Evolutionary conservation across 441 rosid genomes (phyloP), one percentile per base, ranked within the genome.

Genomic region (Capsella rubella): DNA sequence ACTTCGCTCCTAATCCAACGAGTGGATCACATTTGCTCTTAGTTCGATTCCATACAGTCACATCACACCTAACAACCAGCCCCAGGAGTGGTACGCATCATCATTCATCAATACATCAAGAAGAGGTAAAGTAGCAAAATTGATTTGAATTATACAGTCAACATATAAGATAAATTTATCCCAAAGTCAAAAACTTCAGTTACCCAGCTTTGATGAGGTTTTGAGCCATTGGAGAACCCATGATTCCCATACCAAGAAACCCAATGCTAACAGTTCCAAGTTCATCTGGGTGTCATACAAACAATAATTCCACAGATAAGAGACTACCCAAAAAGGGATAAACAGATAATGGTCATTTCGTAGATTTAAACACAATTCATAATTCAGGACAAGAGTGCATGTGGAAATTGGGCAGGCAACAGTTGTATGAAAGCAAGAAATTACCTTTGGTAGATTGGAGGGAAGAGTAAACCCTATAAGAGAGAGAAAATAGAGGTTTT

Each of bases 181-280:
- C 39, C 3, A 1, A 45, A 54, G 16, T 35, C 16, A 27, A 29
- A 9, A 32, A 56, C 39, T 27, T 64, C 27, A 45, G 14, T 31
- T 88, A 91, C 97, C 97, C 98, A 46, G 95, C 89, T 78, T 89
- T 93, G 64, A 93, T 56, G 85, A 93, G 97, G 86, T 91, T 93
- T 47, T 80, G 91, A 31, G 97, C 95, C 98, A 91, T 93, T 34
- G 98, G 97, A 64, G 88, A 71, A 67, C 96, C 98, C 98, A 93
- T 93, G 79, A 93, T 91, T 82, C 98, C 98, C 75, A 87, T 75
- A 67, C 98, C 97, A 32, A 93, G 86, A 84, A 93, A 91, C 25
- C 98, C 98, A 78, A 93, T 64, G 53, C 86, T 81, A 37, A 78
- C 79, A 5, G 82, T 54, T 45, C 82, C 83, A 56, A 72, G 84